Evolutionary conservation across 345 rosid genomes (phyloP).

Genomic region (Toxicodendron radicans): DNA sequence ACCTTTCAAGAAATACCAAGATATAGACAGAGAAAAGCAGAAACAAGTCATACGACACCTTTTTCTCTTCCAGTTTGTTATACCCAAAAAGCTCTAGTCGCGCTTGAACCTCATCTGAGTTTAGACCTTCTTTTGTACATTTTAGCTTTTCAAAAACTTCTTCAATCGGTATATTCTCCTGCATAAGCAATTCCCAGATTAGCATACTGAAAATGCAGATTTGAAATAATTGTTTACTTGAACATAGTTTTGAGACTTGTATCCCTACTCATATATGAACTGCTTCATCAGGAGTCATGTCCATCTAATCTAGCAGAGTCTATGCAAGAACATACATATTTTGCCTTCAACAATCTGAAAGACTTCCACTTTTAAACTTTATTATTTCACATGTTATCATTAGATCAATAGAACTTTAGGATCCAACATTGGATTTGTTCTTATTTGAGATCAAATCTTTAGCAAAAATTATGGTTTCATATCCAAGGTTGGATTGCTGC

Average conservation of each 20-base stretch:
- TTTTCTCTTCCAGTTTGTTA: slow-evolving; percentile 68
- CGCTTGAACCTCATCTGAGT: slow-evolving; percentile 38
- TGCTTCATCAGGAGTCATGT: background rate
- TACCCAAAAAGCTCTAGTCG: slow-evolving; percentile 53
- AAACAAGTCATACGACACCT: slow-evolving; percentile 23
- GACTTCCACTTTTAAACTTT: background rate
- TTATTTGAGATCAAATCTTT: background rate
- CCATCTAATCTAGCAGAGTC: background rate
- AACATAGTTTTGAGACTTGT: background rate
- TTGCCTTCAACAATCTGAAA: background rate
- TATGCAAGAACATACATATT: background rate
- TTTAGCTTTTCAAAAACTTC: slow-evolving; percentile 55
- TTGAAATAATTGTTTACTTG: background rate
- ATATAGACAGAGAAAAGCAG: background rate
- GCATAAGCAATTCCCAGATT: slow-evolving; percentile 13
- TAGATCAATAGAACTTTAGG: background rate
- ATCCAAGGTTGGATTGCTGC: too few relatives aligned
- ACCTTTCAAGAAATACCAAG: background rate
- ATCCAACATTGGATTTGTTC: background rate
- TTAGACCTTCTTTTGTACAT: slow-evolving; percentile 52
- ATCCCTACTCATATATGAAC: background rate
- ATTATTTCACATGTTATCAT: background rate
- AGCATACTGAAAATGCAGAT: background rate
- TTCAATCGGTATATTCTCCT: slow-evolving; percentile 57
- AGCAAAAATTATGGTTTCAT: too few relatives aligned